Base-by-base conservation (phyloP, 495 filamentous ascomycete species). In the Glutinoglossum americanum region DNA sequence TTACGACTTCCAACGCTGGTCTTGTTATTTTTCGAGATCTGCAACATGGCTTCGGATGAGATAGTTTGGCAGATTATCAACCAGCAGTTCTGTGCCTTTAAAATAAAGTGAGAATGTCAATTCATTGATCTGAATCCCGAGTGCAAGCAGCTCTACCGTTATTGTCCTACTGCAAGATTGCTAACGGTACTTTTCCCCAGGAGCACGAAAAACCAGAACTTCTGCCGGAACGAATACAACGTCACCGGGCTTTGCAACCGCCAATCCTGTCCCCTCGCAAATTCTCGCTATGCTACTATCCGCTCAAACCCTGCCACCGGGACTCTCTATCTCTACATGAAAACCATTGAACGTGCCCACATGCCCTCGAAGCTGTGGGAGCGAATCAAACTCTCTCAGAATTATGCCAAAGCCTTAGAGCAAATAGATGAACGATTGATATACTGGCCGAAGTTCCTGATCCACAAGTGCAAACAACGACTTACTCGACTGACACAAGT, bases 391-490 rank as follows among this genome's bases (percentile, higher is more conserved):
- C 74, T 98, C 13, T 90, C 89, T 1, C 74, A 79, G 59, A 94
- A 95, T 76, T 97, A 98, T 69, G 79, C 81, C 45, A 81, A 84
- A 60, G 93, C 92, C 0, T 77, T 97, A 23, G 76, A 81, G 58
- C 89, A 94, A 67, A 81, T 98, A 62, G 93, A 97, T 65, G 78
- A 85, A 60, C 77, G 84, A 10, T 76, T 98, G 53, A 83, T 88
- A 63, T 96, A 94, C 77, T 97, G 88, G 83, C 92, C 92, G 28
- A 94, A 95, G 66, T 94, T 94, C 69, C 72, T 96, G 60, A 70
- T 87, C 54, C 93, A 97, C 73, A 94, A 94, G 71, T 94, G 89
- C 80, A 98, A 98, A 73, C 92, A 98, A 72, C 83, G 92, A 60
- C 77, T 98, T 26, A 98, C 92, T 21, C 77, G 92, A 51, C 74